phyloP scores from a whole-genome alignment of 1,139 yeast species.

The Blastobotrys elegans region DNA sequence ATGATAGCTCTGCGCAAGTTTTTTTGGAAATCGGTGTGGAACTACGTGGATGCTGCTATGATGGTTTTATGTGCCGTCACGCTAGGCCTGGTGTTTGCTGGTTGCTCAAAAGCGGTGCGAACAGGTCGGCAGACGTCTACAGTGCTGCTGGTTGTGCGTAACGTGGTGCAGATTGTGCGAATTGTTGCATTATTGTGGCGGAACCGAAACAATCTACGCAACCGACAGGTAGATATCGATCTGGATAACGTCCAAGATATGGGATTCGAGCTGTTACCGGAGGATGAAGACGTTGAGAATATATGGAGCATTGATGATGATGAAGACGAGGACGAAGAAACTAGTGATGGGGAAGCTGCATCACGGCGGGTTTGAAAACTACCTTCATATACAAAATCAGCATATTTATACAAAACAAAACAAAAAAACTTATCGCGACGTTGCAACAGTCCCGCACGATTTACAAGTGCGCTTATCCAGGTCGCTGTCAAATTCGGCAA shows the following conservation, averaged over 20 bases:
- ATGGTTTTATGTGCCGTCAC: slow-evolving; percentile 19
- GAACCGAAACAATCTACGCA: slow-evolving; percentile 16
- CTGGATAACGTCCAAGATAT: slow-evolving; percentile 20
- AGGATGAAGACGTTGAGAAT: slow-evolving; percentile 11
- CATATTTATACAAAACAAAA: neutral
- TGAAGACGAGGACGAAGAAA: slow-evolving; percentile 3
- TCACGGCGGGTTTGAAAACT: no score
- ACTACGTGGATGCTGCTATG: slow-evolving; percentile 17
- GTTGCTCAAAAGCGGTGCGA: slow-evolving; percentile 18
- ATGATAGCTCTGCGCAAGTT: slow-evolving; percentile 17
- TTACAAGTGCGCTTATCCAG: slow-evolving; percentile 63
- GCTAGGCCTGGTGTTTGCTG: slow-evolving; percentile 21
- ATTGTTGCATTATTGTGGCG: slow-evolving; percentile 18
- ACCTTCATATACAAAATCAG: neutral
- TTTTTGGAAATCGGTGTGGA: slow-evolving; percentile 21
- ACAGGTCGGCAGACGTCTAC: slow-evolving; percentile 20
- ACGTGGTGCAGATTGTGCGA: slow-evolving; percentile 19
- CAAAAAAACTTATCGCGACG: slow-evolving; percentile 14
- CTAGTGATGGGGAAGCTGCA: slow-evolving; percentile 20
- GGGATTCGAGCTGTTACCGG: slow-evolving; percentile 20
- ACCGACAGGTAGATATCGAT: slow-evolving; percentile 19
- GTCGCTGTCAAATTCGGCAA: slow-evolving; percentile 62
- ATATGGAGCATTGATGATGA: slow-evolving; percentile 14
- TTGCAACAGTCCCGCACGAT: slow-evolving; percentile 57
- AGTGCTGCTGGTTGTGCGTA: slow-evolving; percentile 18